phyloP scores from a whole-genome alignment of 805 yeast genomes.

The Isabelozyma heimii region DNA sequence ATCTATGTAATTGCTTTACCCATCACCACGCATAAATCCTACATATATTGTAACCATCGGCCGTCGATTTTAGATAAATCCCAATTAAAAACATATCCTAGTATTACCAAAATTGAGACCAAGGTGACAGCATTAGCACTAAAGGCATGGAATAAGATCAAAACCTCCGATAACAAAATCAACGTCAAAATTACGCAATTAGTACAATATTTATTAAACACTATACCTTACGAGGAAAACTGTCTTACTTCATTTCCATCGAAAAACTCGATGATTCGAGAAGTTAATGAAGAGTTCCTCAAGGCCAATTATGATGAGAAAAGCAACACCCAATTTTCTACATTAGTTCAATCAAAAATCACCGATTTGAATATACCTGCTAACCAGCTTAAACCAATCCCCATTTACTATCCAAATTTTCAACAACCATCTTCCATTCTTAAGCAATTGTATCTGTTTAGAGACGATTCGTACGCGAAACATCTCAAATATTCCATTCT shows the following conservation, averaged over 20 bases:
- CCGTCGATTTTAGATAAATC: constrained; percentile 21
- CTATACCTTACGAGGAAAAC: constrained; percentile 78
- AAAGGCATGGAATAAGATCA: constrained; percentile 62
- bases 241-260: constrained; percentile 77
- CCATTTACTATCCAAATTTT: constrained; percentile 37
- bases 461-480: constrained; percentile 41
- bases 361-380: constrained; percentile 20
- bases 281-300: constrained; percentile 29
- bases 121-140: constrained; percentile 49
- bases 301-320: background rate
- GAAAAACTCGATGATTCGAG: constrained; percentile 53
- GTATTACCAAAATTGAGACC: constrained; percentile 41
- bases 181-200: constrained; percentile 58
- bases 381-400: constrained; percentile 36
- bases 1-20: constrained; percentile 73
- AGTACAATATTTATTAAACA: constrained; percentile 52
- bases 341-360: constrained; percentile 23
- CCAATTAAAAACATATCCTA: constrained; percentile 26
- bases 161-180: constrained; percentile 49
- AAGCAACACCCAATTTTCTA: constrained; percentile 7
- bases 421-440: constrained; percentile 30
- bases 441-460: constrained; percentile 41
- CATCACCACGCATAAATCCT: constrained; percentile 57
- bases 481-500: constrained; percentile 57
- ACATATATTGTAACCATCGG: constrained; percentile 65